Base-by-base conservation (phyloP, 768 basidiomycete species). In the Neoboletus brunneissimus region DNA sequence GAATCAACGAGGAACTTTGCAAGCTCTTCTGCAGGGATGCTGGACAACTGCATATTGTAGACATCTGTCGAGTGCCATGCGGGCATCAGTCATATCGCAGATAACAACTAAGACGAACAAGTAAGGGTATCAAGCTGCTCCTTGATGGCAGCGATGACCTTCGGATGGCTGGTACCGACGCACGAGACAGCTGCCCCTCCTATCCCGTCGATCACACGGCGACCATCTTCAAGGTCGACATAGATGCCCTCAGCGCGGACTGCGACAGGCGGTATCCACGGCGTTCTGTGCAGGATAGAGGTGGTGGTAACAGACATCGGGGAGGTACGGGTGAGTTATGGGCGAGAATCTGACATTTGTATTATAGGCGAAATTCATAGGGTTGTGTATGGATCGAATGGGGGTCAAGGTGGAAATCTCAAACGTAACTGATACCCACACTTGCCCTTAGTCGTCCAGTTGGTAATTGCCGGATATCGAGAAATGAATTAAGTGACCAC, bases 141-240 rank as follows among this genome's bases (percentile, higher is more conserved):
- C 69, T 91, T 89, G 52, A 94, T 77, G 2, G 88, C 88, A 65
- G 85, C 75, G 55, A 81, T 76, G 34, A 93, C 88, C 56, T 79
- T 81, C 3, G 87, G 88, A 65, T 92, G 85, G 22, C 79, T 81
- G 55, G 84, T 83, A 3, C 92, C 93, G 43, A 95, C 68, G 68
- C 88, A 91, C 12, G 85, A 71, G 29, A 95, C 93, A 11, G 93
- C 91, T 7, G 91, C 91, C 29, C 92, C 93, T 44, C 93, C 93
- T 44, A 90, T 84, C 8, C 81, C 89, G 73, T 95, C 92, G 62
- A 94, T 78, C 31, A 93, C 67, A 54, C 73, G 80, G 50, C 75
- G 76, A 0, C 91, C 92, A 70, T 85, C 84, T 61, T 87, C 83
- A 8, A 93, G 79, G 22, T 80, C 79, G 43, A 93, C 72, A 65